These are phyloP conservation scores for Euphorbia lathyris DNA, from an alignment of 345 rosid species.

Conservation along the genomic window DNA sequence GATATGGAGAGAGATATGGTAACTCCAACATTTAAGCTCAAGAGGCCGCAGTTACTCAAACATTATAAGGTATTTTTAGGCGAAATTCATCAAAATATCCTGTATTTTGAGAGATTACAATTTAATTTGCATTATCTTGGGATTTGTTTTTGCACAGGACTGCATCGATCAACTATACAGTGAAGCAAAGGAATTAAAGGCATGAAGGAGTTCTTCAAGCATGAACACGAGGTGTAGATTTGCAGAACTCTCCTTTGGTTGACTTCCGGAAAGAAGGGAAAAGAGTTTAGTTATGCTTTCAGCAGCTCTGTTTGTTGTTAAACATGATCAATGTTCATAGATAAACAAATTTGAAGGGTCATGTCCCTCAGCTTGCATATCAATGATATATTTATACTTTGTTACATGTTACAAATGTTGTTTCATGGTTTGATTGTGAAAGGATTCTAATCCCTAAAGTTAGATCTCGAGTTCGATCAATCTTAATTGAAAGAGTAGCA, in stretches of 20 bases:
- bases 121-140: not conserved
- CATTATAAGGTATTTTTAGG: conserved; percentile 57
- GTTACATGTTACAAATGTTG: not conserved
- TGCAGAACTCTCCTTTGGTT: not conserved
- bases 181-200: conserved; percentile 63
- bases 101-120: not conserved
- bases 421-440: not conserved
- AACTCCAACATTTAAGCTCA: conserved; percentile 86
- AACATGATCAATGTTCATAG: conserved; percentile 11
- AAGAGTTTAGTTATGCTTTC: not conserved
- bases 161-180: conserved; percentile 59
- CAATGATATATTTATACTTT: not conserved
- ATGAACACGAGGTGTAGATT: conserved; percentile 1
- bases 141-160: conserved; percentile 36
- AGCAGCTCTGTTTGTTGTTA: not conserved
- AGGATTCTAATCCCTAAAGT: too few species aligned
- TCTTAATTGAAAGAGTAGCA: too few species aligned
- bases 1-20: conserved; percentile 81
- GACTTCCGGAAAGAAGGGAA: conserved; percentile 1
- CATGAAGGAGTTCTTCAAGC: conserved; percentile 25
- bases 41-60: conserved; percentile 86
- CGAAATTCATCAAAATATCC: not conserved
- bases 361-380: not conserved
- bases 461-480: too few species aligned
- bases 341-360: conserved; percentile 13